Evolutionary conservation across 208 protist species (phyloP).

Genomic region (Porcisia hertigi): DNA sequence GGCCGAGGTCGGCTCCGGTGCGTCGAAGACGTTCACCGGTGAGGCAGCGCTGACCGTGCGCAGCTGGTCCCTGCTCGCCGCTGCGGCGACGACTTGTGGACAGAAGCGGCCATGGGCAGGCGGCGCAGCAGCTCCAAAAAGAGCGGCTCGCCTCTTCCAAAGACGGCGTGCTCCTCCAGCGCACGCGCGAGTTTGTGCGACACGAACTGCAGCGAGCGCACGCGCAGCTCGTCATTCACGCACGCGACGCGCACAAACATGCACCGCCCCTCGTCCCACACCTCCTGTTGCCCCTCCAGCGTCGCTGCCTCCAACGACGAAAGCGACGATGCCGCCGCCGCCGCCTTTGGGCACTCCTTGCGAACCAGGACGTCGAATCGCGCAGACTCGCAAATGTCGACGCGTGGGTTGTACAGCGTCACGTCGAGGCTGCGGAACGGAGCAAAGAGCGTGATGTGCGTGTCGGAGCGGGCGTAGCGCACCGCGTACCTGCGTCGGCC

Average conservation of each 20-base stretch:
- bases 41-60: conserved; percentile 7
- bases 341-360: conserved; percentile 32
- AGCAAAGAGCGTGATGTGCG: conserved; percentile 56
- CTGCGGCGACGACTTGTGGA: background rate
- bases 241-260: conserved; percentile 72
- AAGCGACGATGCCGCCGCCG: background rate
- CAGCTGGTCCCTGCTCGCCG: background rate
- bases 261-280: conserved; percentile 52
- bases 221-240: conserved; percentile 78
- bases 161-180: conserved; percentile 59
- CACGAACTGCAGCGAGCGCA: conserved; percentile 73
- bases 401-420: conserved; percentile 45
- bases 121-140: conserved; percentile 57
- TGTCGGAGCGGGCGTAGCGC: conserved; percentile 37
- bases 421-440: conserved; percentile 79
- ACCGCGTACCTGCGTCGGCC: background rate
- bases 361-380: conserved; percentile 74
- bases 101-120: background rate
- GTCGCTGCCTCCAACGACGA: background rate
- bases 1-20: conserved; percentile 4
- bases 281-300: conserved; percentile 30
- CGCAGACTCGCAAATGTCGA: conserved; percentile 75
- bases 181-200: conserved; percentile 50
- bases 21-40: conserved; percentile 26
- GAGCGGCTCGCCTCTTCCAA: conserved; percentile 60